These are phyloP conservation scores for Fusarium sp. DNA, from an alignment of 2,329 filamentous ascomycete species.

Conservation along the genomic window DNA sequence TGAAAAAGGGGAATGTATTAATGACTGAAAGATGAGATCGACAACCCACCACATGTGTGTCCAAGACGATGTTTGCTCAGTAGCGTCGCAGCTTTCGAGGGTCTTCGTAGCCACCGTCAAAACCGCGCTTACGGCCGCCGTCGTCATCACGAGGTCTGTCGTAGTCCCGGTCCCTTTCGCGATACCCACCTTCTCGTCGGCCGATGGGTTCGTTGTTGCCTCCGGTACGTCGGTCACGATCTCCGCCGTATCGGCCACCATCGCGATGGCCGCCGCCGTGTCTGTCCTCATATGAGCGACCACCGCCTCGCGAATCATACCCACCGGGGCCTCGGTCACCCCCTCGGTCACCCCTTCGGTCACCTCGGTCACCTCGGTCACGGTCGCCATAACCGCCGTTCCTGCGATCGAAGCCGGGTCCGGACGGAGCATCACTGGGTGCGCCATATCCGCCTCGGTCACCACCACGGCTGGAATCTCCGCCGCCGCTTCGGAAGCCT, in stretches of 20 bases:
- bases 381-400: slow-evolving; percentile 58
- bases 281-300: slow-evolving; percentile 71
- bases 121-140: slow-evolving; percentile 71
- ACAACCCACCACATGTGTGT: slow-evolving; percentile 42
- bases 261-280: slow-evolving; percentile 61
- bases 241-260: slow-evolving; percentile 49
- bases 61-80: slow-evolving; percentile 47
- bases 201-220: slow-evolving; percentile 89
- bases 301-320: slow-evolving; percentile 65
- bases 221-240: slow-evolving; percentile 68
- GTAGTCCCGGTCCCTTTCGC: slow-evolving; percentile 61
- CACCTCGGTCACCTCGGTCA: slow-evolving; percentile 51
- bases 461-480: slow-evolving; percentile 54
- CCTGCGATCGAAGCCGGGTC: slow-evolving; percentile 63
- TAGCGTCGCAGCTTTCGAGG: slow-evolving; percentile 74
- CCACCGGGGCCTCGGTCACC: slow-evolving; percentile 66
- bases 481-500: slow-evolving; percentile 62
- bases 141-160: slow-evolving; percentile 69
- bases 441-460: slow-evolving; percentile 63
- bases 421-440: slow-evolving; percentile 69
- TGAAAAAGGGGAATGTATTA: slow-evolving; percentile 35
- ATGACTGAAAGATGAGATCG: slow-evolving; percentile 33
- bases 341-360: slow-evolving; percentile 56
- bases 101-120: slow-evolving; percentile 86
- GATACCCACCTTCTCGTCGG: slow-evolving; percentile 70